Base-by-base conservation (phyloP, 2,329 filamentous ascomycete species). In the Fonsecaea nubica region DNA sequence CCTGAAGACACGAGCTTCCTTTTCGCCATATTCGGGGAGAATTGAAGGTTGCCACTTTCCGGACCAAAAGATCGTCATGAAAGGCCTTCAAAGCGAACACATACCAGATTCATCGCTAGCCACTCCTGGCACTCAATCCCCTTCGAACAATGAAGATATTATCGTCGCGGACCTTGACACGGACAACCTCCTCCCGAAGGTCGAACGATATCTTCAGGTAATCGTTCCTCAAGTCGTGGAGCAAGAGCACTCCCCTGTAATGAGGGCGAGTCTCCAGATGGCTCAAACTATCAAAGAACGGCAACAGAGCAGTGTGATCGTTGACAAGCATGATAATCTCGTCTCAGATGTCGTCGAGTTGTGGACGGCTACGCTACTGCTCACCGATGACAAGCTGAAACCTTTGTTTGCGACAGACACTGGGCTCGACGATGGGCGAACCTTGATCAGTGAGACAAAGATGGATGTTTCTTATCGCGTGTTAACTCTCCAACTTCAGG, bases 1-100 rank as follows among this genome's bases (percentile, higher is more conserved):
- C 1, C 35, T 56, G 79, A 83, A 45, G 76, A 80, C 63, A 79
- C 81, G 38, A 13, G 58, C 36, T 21, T 10, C n/a, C 9, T 21
- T 40, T 10, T 42, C 15, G 10, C n/a, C 21, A 7, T 54, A 42
- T 78, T 79, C 32, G 84, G 85, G 6, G 79, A 83, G 59, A 35
- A 82, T 88, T 62, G 85, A 87, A 72, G 83, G 81, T 33, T 83
- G 80, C 1, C 81, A 86, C 67, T 89, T 90, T 60, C 80, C 83
- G 58, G 77, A 80, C n/a, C 79, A 81, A 21, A 76, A 78, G 15
- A 78, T 83, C 7, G 84, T 82, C 0, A 83, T 86, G 64, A 77
- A 75, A 63, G 77, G 75, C 42, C 74, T 81, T 18, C 45, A 54
- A 42, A n/a, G 25, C 3, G 21, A 35, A n/a, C 10, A 52, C 10